phyloP scores from a whole-genome alignment of 257 asterid genomes.

The Primulina huaijiensis region DNA sequence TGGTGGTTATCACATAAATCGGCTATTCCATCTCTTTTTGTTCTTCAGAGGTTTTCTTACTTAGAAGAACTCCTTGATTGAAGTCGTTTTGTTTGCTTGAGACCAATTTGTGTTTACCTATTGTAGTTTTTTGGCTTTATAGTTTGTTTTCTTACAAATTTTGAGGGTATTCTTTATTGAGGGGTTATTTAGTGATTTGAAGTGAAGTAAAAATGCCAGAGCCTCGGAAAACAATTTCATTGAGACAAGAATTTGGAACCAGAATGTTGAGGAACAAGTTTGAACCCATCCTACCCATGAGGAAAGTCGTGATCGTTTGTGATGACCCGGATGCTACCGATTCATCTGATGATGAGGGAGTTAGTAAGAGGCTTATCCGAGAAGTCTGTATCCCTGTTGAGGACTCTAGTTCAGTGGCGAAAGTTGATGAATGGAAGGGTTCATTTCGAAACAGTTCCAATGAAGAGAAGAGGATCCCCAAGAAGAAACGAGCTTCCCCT shows the following conservation, averaged over 20 bases:
- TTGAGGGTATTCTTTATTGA: conserved; percentile 39
- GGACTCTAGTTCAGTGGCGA: background rate
- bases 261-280: conserved; percentile 30
- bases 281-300: conserved; percentile 31
- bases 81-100: background rate
- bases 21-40: conserved; percentile 44
- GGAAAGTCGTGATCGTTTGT: conserved; percentile 55
- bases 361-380: conserved; percentile 38
- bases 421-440: conserved; percentile 31
- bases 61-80: conserved; percentile 17
- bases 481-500: conserved; percentile 27
- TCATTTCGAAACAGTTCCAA: conserved; percentile 47
- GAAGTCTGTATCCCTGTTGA: conserved; percentile 45
- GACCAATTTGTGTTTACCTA: background rate
- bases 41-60: conserved; percentile 51
- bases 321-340: conserved; percentile 90
- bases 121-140: conserved; percentile 22
- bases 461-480: conserved; percentile 27
- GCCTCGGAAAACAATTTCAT: conserved; percentile 32
- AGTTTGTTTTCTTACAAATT: conserved; percentile 26
- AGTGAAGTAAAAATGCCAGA: conserved; percentile 36
- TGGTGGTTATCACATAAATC: conserved; percentile 89
- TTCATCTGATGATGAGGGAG: conserved; percentile 67
- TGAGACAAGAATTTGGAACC: conserved; percentile 17
- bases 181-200: conserved; percentile 32